Evolutionary conservation across 2,329 filamentous ascomycete species (phyloP).

Genomic region (Diaporthe sp.): DNA sequence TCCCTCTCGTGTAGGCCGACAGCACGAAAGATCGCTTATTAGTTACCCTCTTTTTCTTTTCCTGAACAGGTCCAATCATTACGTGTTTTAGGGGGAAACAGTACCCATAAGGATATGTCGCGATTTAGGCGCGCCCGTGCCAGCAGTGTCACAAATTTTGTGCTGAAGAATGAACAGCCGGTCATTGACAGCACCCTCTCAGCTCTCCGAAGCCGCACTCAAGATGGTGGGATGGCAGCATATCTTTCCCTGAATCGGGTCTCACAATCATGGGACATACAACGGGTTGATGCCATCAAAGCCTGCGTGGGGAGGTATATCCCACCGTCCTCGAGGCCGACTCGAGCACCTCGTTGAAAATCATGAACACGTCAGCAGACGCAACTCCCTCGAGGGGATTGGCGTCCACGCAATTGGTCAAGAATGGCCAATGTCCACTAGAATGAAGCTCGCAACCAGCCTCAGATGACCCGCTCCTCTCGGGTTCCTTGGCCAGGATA

Average conservation of each 20-base stretch:
- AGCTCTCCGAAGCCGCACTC: background rate
- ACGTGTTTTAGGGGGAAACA: background rate
- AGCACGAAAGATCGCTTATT: background rate
- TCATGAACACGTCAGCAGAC: background rate
- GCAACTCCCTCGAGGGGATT: background rate
- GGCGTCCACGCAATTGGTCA: background rate
- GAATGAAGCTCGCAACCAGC: background rate
- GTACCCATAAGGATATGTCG: background rate
- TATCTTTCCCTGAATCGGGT: conserved; percentile 1
- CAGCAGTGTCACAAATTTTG: background rate
- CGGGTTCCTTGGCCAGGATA: background rate
- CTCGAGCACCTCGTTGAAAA: background rate
- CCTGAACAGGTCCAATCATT: background rate
- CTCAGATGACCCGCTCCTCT: background rate
- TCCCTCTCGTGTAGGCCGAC: background rate
- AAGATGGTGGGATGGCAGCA: background rate
- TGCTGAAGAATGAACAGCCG: background rate
- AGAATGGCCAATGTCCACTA: background rate
- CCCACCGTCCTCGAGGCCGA: background rate
- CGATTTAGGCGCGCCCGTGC: no score
- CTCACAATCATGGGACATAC: background rate
- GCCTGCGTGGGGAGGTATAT: background rate
- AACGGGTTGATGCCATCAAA: background rate
- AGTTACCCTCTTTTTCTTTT: background rate
- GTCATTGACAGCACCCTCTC: background rate